Evolutionary conservation across 1,284 basidiomycete genomes (phyloP), one percentile per base, ranked within the genome.

Genomic region (Calocybe gambosa): DNA sequence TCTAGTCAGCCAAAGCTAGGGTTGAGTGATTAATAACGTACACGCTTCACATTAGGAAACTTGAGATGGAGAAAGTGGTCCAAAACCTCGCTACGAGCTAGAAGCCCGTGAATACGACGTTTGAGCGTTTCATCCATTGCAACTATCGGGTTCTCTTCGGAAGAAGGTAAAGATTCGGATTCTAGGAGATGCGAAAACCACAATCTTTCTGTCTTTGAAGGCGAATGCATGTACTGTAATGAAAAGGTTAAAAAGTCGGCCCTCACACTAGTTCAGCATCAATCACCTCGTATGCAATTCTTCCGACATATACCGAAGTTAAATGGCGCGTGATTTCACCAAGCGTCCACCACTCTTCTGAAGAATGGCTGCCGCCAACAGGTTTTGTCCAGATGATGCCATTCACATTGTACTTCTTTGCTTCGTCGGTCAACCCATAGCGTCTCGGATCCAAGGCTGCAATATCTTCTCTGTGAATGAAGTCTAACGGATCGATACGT

Each of bases 181-280:
- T 94, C 91, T 9, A 94, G 73, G 13, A 89, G 70, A 57, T 88
- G 84, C 1, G 88, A 84, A 65, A 93, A 92, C 89, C 89, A 93
- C 5, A 87, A 69, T 0, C 87, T 73, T 64, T 90, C 88, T 0
- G 79, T 82, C 66, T 89, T 89, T 42, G 76, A 81, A 0, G 84
- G 84, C 6, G 86, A 85, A 62, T 90, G 86, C 86, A 89, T 90
- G 58, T 86, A 93, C 74, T 73, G 45, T 6, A 13, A 34, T 3
- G 15, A 16, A 34, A 34, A 16, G 3, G 13, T 37, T 25, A 41
- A 37, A n/a, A 33, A 10, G 26, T 4, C 23, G 9, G 33, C 13
- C 43, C 8, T 21, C 21, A 39, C 16, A 18, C 34, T 13, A 2
- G 3, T 10, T 40, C 10, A 25, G n/a, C 25, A 33, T 5, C 49